Percentiles rank a stretch among this genome's conserved stretches.
These are phyloP conservation scores for Ophiocordyceps unilateralis DNA, from an alignment of 2,329 filamentous ascomycete species.

Conservation along the genomic window DNA sequence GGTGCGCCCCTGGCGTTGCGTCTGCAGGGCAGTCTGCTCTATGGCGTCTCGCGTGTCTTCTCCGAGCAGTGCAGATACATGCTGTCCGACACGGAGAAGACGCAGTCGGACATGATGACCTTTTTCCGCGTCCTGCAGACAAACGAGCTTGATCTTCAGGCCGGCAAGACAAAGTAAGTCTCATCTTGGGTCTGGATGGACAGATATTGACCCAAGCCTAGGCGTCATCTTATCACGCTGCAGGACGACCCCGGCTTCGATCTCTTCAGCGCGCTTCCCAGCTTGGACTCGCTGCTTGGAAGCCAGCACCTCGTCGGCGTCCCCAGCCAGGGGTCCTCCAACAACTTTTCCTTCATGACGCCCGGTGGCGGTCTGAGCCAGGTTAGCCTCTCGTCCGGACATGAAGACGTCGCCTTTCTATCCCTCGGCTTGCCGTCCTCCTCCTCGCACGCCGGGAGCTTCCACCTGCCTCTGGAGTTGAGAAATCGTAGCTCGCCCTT, in stretches of 20 bases:
- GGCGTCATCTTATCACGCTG: constrained; percentile 59
- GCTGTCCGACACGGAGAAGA: constrained; percentile 60
- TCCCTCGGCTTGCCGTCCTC: constrained; percentile 16
- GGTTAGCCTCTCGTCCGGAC: constrained; percentile 12
- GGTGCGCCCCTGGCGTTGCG: constrained; percentile 78
- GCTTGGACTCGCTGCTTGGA: constrained; percentile 18
- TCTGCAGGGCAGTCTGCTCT: constrained; percentile 76
- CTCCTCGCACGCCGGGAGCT: constrained; percentile 15
- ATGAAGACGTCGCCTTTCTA: constrained; percentile 9
- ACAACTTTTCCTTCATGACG: constrained; percentile 26
- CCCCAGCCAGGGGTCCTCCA: constrained; percentile 19
- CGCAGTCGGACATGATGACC: constrained; percentile 54
- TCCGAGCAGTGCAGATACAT: constrained; percentile 77
- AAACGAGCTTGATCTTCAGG: constrained; percentile 49
- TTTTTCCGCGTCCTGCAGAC: constrained; percentile 38
- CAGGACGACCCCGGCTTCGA: constrained; percentile 68
- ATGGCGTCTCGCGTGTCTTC: constrained; percentile 72
- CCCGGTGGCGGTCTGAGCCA: constrained; percentile 15
- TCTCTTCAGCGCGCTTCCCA: constrained; percentile 12
- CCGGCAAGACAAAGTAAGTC: constrained; percentile 53
- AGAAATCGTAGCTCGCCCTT: constrained; percentile 13
- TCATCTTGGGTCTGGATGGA: constrained; percentile 17
- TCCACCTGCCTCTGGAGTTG: constrained; percentile 17
- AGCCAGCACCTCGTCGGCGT: constrained; percentile 15
- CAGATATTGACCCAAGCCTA: constrained; percentile 17